Conservation (phyloP, 108 stramenopile genomes). For the Nitzschia sp. region DNA sequence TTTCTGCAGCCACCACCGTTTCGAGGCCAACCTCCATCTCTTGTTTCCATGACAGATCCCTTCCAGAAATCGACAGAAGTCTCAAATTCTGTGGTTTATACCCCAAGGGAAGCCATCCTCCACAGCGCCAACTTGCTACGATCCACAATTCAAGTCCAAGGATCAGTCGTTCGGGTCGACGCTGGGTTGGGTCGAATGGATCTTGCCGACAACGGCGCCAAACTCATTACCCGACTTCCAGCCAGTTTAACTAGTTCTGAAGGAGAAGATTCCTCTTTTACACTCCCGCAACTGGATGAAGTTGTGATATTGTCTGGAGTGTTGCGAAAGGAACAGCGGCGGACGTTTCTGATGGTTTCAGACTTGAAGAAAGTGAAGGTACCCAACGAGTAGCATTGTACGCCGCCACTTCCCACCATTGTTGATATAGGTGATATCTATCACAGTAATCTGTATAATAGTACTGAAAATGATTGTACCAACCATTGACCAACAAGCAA, state of each 20-base stretch:
- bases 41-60: not conserved
- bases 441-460: too few species aligned
- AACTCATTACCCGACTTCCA: not conserved
- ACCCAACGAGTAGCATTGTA: too few species aligned
- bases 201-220: not conserved
- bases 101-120: not conserved
- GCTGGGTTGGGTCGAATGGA: not conserved
- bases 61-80: too few species aligned
- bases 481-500: too few species aligned
- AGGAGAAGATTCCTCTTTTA: not conserved
- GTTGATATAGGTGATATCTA: too few species aligned
- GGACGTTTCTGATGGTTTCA: constrained; percentile 3
- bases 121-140: not conserved
- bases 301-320: not conserved
- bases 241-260: not conserved
- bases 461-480: too few species aligned
- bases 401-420: too few species aligned
- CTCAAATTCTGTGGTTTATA: not conserved
- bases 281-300: not conserved
- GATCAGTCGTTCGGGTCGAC: not conserved
- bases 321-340: constrained; percentile 2
- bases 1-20: not conserved
- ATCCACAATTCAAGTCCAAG: not conserved
- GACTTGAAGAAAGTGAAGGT: too few species aligned
- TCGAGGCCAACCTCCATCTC: not conserved